A percentile compares a stretch with the other conserved stretches of the same genome.
phyloP scores from a whole-genome alignment of 805 yeast genomes.

The Candida broadrunensis region DNA sequence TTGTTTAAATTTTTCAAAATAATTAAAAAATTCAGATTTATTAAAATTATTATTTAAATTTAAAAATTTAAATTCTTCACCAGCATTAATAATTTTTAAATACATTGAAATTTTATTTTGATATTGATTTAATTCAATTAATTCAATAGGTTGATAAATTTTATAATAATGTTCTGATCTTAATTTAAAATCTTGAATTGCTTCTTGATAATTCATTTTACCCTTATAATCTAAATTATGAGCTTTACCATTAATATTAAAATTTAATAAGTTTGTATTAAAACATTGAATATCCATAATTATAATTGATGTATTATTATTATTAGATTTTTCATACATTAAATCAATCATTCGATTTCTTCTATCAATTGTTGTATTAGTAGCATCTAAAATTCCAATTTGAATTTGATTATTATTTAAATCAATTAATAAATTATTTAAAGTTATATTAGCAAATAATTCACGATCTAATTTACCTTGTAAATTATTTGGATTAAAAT shows the following conservation, averaged over 20 bases:
- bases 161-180: slow-evolving; percentile 51
- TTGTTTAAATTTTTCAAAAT: slow-evolving; percentile 6
- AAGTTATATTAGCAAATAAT: slow-evolving; percentile 30
- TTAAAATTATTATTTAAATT: slow-evolving; percentile 2
- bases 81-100: slow-evolving; percentile 23
- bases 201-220: slow-evolving; percentile 46
- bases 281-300: slow-evolving; percentile 60
- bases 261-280: slow-evolving; percentile 50
- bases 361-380: slow-evolving; percentile 37
- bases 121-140: slow-evolving; percentile 20
- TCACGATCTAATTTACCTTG: slow-evolving; percentile 31
- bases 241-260: slow-evolving; percentile 64
- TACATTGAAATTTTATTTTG: slow-evolving; percentile 15
- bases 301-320: slow-evolving; percentile 37
- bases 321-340: slow-evolving; percentile 12
- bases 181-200: slow-evolving; percentile 58
- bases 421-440: slow-evolving; percentile 29
- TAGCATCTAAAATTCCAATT: slow-evolving; percentile 43
- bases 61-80: slow-evolving; percentile 18
- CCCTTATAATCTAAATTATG: slow-evolving; percentile 58
- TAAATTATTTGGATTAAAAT: slow-evolving; percentile 35
- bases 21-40: slow-evolving; percentile 1
- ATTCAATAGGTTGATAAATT: slow-evolving; percentile 28
- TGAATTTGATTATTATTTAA: slow-evolving; percentile 21
- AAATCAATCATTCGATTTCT: slow-evolving; percentile 27